phyloP scores from a whole-genome alignment of 2,329 filamentous ascomycete genomes.

The Xylariaceae sp. region DNA sequence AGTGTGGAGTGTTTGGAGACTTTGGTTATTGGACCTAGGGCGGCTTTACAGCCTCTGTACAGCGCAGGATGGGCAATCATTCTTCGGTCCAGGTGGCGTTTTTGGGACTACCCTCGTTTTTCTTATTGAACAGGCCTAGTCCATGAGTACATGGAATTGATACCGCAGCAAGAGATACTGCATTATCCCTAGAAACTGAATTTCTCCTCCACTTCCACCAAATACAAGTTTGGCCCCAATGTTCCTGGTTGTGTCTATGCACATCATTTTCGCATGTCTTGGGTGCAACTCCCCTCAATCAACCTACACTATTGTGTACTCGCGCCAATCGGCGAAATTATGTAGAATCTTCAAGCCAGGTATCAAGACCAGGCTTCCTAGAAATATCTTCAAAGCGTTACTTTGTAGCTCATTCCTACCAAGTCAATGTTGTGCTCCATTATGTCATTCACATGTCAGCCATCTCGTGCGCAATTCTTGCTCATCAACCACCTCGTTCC shows the following conservation, averaged over 20 bases:
- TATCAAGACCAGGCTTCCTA: no score
- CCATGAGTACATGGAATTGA: constrained; percentile 15
- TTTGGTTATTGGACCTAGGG: constrained; percentile 1
- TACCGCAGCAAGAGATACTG: constrained; percentile 9
- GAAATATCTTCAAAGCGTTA: no score
- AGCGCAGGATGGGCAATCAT: constrained; percentile 6
- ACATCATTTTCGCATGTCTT: no score
- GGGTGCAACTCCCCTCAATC: no score
- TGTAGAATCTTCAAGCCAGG: no score
- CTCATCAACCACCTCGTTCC: constrained; percentile 13
- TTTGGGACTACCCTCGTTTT: constrained; percentile 22
- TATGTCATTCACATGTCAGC: neutral
- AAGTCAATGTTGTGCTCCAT: neutral
- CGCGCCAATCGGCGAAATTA: no score
- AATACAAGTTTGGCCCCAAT: no score
- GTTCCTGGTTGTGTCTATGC: no score
- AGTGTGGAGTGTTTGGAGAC: constrained; percentile 4
- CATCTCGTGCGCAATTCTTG: neutral
- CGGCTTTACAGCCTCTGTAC: no score
- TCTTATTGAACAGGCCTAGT: constrained; percentile 13
- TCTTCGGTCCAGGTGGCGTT: constrained; percentile 21
- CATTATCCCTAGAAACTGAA: neutral
- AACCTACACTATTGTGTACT: no score
- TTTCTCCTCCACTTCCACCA: neutral
- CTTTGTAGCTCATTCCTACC: no score